phyloP scores from a whole-genome alignment of 257 asterid genomes.

The Marsdenia floribunda region DNA sequence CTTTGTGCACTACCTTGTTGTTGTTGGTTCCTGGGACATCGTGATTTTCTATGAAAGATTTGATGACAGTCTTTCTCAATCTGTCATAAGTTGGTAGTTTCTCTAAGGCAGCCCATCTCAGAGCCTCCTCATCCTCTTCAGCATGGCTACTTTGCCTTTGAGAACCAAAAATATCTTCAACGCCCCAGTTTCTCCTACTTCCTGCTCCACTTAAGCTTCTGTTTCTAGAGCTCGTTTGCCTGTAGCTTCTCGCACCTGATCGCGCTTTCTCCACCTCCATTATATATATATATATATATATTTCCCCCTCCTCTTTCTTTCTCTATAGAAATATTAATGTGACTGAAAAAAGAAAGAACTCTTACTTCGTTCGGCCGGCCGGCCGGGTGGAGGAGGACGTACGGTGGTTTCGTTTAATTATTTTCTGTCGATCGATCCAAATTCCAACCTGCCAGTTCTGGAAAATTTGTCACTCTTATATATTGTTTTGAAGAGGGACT shows the following conservation, averaged over 20 bases:
- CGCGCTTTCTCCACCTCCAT: neutral
- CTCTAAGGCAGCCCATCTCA: constrained; percentile 86
- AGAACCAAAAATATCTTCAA: constrained; percentile 51
- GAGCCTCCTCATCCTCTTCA: constrained; percentile 79
- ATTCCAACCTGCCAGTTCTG: neutral
- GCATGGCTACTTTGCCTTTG: constrained; percentile 42
- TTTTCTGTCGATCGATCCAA: too few species aligned
- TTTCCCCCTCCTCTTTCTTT: too few species aligned
- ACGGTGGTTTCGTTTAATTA: too few species aligned
- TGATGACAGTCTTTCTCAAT: constrained; percentile 55
- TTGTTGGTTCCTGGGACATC: constrained; percentile 11
- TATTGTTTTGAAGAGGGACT: constrained; percentile 4
- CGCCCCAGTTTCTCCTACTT: constrained; percentile 35
- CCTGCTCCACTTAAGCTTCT: constrained; percentile 26
- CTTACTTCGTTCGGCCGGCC: too few species aligned
- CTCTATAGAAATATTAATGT: too few species aligned
- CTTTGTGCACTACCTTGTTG: constrained; percentile 24
- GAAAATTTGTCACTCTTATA: neutral
- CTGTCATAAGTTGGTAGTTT: constrained; percentile 80
- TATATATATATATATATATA: too few species aligned
- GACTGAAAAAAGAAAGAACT: too few species aligned
- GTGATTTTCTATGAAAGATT: constrained; percentile 20
- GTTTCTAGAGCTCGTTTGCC: constrained; percentile 33
- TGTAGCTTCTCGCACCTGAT: constrained; percentile 16
- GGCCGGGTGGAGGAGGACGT: too few species aligned